phyloP scores from a whole-genome alignment of 129 eudicot species.

The Ambrosia trifida region DNA sequence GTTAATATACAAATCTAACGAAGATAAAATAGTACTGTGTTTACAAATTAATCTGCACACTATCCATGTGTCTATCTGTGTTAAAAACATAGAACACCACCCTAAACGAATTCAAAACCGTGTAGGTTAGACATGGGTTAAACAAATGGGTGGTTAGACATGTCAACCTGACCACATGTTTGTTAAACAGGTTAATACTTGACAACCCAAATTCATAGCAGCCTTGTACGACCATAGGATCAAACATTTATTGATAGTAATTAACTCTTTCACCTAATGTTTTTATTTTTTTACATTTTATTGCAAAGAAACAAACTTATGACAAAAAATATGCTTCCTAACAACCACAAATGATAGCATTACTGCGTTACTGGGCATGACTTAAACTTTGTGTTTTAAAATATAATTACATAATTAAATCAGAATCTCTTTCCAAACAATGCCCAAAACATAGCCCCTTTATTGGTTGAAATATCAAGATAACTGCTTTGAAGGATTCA shows the following conservation, averaged over 20 bases:
- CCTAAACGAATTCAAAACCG: no score
- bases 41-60: no score
- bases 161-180: no score
- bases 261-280: no score
- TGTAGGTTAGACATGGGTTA: background rate
- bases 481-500: background rate
- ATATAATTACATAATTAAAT: background rate
- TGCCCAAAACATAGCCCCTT: slow-evolving; percentile 2
- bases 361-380: no score
- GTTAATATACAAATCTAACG: no score
- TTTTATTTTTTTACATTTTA: no score
- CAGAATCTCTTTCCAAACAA: slow-evolving; percentile 5
- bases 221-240: no score
- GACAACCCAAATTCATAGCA: background rate
- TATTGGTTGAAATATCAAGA: background rate
- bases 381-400: background rate
- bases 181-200: background rate
- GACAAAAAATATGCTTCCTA: background rate
- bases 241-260: no score
- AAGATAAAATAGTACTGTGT: no score
- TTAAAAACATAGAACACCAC: no score
- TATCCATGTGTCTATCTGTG: no score
- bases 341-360: background rate
- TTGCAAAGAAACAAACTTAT: background rate
- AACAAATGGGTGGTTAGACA: background rate